Evolutionary conservation across 345 rosid species (phyloP).

Genomic region (Euphorbia pulcherrima): DNA sequence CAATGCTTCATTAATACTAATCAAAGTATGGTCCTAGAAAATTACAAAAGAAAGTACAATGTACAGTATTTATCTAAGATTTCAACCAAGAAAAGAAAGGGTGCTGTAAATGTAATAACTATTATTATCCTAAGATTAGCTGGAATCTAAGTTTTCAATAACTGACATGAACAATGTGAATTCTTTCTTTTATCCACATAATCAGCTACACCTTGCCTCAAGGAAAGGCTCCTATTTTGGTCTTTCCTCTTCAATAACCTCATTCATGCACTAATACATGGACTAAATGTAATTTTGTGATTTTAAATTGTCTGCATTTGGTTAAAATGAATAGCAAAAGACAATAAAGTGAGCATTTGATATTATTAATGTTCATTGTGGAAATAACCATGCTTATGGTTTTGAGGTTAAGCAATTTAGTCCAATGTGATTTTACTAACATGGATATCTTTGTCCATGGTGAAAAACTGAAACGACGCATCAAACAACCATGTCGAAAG

Average conservation of each 20-base stretch:
- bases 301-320: not conserved
- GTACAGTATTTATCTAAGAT: not conserved
- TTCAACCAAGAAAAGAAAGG: not conserved
- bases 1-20: not conserved
- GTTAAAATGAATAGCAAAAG: not conserved
- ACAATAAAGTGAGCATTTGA: not conserved
- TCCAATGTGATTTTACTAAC: not conserved
- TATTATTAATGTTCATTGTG: not conserved
- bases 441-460: not conserved
- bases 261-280: not conserved
- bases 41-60: not conserved
- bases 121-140: not conserved
- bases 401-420: not conserved
- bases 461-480: not conserved
- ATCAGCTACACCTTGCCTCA: not conserved
- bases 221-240: constrained; percentile 4
- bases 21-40: not conserved
- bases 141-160: not conserved
- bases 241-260: not conserved
- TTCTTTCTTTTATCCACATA: not conserved
- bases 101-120: not conserved
- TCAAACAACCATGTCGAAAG: not conserved
- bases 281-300: not conserved
- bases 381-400: not conserved
- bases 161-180: not conserved